Base-by-base conservation (phyloP, 148 eudicot genomes). In the Persicaria tinctoria region DNA sequence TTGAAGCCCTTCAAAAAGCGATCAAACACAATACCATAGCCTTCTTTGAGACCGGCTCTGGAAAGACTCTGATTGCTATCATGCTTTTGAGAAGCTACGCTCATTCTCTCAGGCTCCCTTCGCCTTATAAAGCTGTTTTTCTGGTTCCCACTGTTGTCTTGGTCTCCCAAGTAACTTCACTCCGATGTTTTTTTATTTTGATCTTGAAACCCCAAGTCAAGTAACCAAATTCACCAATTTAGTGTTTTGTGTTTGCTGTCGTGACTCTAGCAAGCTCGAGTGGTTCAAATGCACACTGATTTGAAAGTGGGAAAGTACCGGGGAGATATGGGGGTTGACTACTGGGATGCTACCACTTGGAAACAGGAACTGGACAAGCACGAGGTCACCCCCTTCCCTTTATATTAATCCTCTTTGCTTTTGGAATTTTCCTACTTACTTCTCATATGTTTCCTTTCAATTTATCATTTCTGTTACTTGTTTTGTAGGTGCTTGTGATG, bases 301-400 rank as follows among this genome's bases (percentile, higher is more conserved):
- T 75, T 96, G 76, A 89, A 89, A 85, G 99, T 96, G 59, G 97
- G 94, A 57, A 87, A 84, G 76, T 92, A 86, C 47, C 92, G 90
- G 87, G 99, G 99, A 73, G 94, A 92, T 59, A 86, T 87, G 93
- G 94, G 93, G 64, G 97, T 96, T 12, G 99, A 96, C 60, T 88
- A 18, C 76, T 96, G 99, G 99, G 83, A 87, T 80, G 97, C 84
- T 75, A 78, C 86, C 55, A 85, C 77, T 6, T 96, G 99, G 99
- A 82, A 87, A 70, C 55, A 80, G 49, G 76, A 96, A 75, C 68
- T 51, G 48, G 88, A 92, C 47, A 76, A 89, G 6, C 77, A 84
- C 75, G 97, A 96, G 91, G 99, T 92, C 47, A 54, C 79, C 55
- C 32, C 51, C 38, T 32, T 70, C 38, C 70, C 8, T 4, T 66